These are phyloP conservation scores for Trichoderma sp. DNA, from an alignment of 2,329 filamentous ascomycete species.

Conservation along the genomic window DNA sequence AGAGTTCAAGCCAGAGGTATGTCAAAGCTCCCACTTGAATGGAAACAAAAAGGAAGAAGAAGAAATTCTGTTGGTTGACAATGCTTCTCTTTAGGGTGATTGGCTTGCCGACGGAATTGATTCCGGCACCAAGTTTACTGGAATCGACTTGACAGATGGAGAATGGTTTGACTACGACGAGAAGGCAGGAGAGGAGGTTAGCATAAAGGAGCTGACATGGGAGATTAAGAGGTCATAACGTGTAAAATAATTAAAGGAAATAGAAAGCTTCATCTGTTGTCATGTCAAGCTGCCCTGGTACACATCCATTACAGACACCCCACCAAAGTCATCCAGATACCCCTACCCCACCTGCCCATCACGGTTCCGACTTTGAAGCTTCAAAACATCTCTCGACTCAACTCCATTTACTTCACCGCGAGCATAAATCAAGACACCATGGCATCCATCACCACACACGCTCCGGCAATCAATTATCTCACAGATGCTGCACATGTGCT, in stretches of 20 bases:
- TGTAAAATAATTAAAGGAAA: background rate
- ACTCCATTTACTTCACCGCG: background rate
- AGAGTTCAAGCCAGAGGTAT: slow-evolving; percentile 86
- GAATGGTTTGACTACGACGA: slow-evolving; percentile 99
- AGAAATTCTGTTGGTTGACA: background rate
- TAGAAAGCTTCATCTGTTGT: background rate
- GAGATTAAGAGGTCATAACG: slow-evolving; percentile 71
- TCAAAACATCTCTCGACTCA: background rate
- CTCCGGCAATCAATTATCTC: slow-evolving; percentile 47
- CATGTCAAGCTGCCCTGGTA: background rate
- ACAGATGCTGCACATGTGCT: slow-evolving; percentile 63
- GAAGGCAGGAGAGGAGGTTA: slow-evolving; percentile 87
- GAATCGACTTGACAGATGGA: slow-evolving; percentile 80
- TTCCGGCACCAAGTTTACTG: slow-evolving; percentile 77
- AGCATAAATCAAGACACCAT: background rate
- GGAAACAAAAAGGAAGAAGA: background rate
- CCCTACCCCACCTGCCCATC: slow-evolving; percentile 14
- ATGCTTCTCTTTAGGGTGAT: slow-evolving; percentile 63
- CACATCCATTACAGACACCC: slow-evolving; percentile 3
- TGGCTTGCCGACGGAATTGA: slow-evolving; percentile 85
- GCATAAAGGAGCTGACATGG: slow-evolving; percentile 87
- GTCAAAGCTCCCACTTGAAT: background rate
- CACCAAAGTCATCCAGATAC: background rate
- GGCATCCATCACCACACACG: slow-evolving; percentile 21
- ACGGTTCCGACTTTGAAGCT: slow-evolving; percentile 18